Evolutionary conservation across 2,329 filamentous ascomycete genomes (phyloP), one percentile per base, ranked within the genome.

Genomic region (Neoascochyta sp.): DNA sequence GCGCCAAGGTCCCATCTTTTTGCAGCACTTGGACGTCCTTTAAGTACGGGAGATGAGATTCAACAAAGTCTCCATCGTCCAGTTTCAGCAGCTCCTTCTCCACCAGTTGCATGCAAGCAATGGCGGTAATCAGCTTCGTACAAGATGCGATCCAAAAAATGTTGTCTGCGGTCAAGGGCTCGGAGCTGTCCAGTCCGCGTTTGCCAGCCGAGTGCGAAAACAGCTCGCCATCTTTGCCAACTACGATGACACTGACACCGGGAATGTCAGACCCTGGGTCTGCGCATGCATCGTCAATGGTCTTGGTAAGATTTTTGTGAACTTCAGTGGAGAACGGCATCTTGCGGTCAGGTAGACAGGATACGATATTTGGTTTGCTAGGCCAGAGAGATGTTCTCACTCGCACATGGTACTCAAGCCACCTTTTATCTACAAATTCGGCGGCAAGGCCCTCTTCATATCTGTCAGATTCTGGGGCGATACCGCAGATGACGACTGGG

Each of bases 91-190:
- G 50, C 3, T 50, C 57, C 32, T 57, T 45, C 34, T 61, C 56
- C 3, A 60, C 55, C 13, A 60, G 36, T 32, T 61, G 57, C 54
- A 60, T 58, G 20, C 42, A 48, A 4, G 55, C 55, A 4, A 62
- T 36, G 3, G 48, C 44, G n/a, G 47, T 43, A 22, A 57, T 46
- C 42, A 62, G 47, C 28, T 62, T 62, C 1, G 68, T 71, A 46
- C 69, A 74, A 2, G 66, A 69, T 5, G 70, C 70, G 10, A 75
- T 70, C 69, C 70, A 75, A 41, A 78, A 83, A 1, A 78, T 62
- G 17, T 33, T 52, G 16, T 83, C 78, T 0, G 76, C 56, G 0
- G 68, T 71, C 73, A 83, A 78, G 4, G 69, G 60, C 26, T 76
- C 70, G 0, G 60, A 42, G 7, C 50, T 52, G 11, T 48, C 47